These are phyloP conservation scores for Fusarium tjaetaba DNA, from an alignment of 2,329 filamentous ascomycete species.

Conservation along the genomic window DNA sequence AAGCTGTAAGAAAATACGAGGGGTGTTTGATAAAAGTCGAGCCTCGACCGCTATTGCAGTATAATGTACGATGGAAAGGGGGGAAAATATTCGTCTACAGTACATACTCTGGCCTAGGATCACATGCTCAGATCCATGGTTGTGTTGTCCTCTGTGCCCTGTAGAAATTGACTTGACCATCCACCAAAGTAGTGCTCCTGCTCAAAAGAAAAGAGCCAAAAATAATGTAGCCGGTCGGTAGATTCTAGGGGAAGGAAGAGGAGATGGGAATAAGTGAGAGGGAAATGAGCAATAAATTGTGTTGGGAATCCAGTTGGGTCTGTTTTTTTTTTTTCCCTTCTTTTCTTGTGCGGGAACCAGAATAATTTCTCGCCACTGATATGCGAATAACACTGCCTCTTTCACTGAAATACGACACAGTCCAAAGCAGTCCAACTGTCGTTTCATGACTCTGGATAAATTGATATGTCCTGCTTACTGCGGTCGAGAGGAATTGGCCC, in stretches of 20 bases:
- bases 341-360: not conserved
- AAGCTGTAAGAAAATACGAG: not conserved
- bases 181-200: conserved; percentile 20
- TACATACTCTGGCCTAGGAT: conserved; percentile 1
- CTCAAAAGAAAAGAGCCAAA: conserved; percentile 9
- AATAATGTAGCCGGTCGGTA: not conserved
- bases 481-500: not conserved
- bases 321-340: not conserved
- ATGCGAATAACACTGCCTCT: conserved; percentile 9
- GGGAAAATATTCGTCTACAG: not conserved
- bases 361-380: conserved; percentile 14
- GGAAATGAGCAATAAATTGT: conserved; percentile 17
- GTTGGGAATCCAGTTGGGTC: conserved; percentile 26
- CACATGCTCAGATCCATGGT: conserved; percentile 18
- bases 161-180: not conserved
- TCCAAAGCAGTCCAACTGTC: not conserved
- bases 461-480: not conserved
- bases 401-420: not conserved
- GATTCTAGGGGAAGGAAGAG: not conserved
- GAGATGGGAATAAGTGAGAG: conserved; percentile 1
- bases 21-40: not conserved
- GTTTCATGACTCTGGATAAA: not conserved
- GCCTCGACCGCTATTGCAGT: not conserved
- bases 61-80: not conserved
- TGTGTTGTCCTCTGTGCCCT: not conserved